phyloP scores from a whole-genome alignment of 2,329 filamentous ascomycete species.

The Aspergillus brasiliensis region DNA sequence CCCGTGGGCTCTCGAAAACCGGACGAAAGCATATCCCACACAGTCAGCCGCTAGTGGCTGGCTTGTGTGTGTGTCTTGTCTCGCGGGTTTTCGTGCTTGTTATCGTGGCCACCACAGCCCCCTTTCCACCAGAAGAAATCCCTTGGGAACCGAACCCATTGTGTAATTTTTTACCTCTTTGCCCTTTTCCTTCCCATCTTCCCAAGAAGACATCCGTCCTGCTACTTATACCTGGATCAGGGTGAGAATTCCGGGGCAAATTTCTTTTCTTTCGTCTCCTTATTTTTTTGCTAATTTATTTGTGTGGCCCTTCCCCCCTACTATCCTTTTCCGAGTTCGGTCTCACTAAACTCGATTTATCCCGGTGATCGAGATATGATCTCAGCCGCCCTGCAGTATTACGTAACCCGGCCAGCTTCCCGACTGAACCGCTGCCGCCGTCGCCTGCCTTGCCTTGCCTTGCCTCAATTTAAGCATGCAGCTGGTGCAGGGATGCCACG shows the following conservation, averaged over 20 bases:
- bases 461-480: conserved; percentile 8
- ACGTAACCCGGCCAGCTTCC: conserved; percentile 12
- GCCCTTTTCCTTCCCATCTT: not conserved
- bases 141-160: too few species aligned
- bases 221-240: conserved; percentile 6
- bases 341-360: not conserved
- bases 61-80: not conserved
- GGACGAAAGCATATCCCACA: not conserved
- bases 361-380: conserved; percentile 8
- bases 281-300: not conserved
- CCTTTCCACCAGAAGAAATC: not conserved
- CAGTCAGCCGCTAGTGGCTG: not conserved
- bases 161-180: not conserved
- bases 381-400: conserved; percentile 16
- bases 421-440: conserved; percentile 1
- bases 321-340: not conserved
- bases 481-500: conserved; percentile 1
- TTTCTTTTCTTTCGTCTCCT: not conserved
- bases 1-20: not conserved
- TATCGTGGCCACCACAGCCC: not conserved
- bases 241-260: not conserved
- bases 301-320: not conserved
- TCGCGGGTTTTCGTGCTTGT: not conserved
- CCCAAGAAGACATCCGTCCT: not conserved
- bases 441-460: not conserved